phyloP scores from a whole-genome alignment of 169 alveolate genomes.

The Plasmodium vivax region DNA sequence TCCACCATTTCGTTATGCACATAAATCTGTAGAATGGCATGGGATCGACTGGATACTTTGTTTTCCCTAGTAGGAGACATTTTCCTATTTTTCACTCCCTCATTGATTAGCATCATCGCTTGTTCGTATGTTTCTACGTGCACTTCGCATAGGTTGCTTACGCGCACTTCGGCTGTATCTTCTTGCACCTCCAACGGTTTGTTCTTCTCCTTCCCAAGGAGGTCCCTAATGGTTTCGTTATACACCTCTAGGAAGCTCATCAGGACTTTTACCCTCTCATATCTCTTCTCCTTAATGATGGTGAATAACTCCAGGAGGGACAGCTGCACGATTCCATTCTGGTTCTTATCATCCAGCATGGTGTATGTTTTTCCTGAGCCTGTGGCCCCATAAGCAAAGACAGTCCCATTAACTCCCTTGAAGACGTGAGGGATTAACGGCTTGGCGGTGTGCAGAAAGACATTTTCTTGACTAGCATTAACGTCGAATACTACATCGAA shows the following conservation, averaged over 20 bases:
- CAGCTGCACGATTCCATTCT: constrained; percentile 93
- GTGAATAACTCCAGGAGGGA: constrained; percentile 91
- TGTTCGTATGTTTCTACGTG: constrained; percentile 81
- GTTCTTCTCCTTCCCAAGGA: constrained; percentile 87
- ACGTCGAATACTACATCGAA: constrained; percentile 95
- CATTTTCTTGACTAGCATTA: constrained; percentile 86
- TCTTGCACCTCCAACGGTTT: constrained; percentile 85
- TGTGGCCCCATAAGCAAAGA: constrained; percentile 98
- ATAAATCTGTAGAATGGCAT: constrained; percentile 93
- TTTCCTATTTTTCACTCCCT: constrained; percentile 94
- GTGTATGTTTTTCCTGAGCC: constrained; percentile 99
- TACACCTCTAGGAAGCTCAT: constrained; percentile 95
- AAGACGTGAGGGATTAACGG: constrained; percentile 91
- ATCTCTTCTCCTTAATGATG: constrained; percentile 74
- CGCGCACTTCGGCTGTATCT: constrained; percentile 83
- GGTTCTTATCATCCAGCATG: constrained; percentile 94
- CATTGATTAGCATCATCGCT: constrained; percentile 90
- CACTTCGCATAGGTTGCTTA: constrained; percentile 81
- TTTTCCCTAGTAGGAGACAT: constrained; percentile 96
- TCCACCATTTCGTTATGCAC: constrained; percentile 71
- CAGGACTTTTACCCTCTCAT: constrained; percentile 77
- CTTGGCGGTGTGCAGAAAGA: constrained; percentile 90
- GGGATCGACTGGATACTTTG: constrained; percentile 94
- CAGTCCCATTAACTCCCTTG: constrained; percentile 95
- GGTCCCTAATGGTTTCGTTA: constrained; percentile 96